phyloP scores from a whole-genome alignment of 805 yeast genomes.

The Candida ponderosae region DNA sequence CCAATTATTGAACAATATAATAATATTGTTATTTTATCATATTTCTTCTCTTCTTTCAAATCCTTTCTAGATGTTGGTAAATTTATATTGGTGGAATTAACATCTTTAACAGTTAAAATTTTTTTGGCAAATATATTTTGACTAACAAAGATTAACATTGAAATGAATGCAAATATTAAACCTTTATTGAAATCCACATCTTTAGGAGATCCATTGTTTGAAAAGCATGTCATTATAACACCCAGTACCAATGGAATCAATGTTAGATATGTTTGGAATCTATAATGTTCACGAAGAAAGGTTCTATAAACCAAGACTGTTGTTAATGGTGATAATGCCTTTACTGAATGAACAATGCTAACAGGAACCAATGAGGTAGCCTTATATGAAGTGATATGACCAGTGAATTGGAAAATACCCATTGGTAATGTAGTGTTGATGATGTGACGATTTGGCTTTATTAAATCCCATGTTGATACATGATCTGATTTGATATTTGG shows the following conservation, averaged over 20 bases:
- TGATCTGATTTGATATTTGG: slow-evolving; percentile 23
- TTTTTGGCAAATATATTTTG: slow-evolving; percentile 79
- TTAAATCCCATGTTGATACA: slow-evolving; percentile 29
- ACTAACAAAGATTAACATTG: slow-evolving; percentile 57
- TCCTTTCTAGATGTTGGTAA: slow-evolving; percentile 17
- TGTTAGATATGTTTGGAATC: slow-evolving; percentile 63
- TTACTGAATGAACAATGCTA: slow-evolving; percentile 90
- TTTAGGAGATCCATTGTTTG: slow-evolving; percentile 21
- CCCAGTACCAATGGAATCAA: slow-evolving; percentile 75
- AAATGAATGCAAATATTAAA: slow-evolving; percentile 28
- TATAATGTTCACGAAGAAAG: slow-evolving; percentile 51
- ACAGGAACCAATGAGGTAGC: slow-evolving; percentile 92
- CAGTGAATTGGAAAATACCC: slow-evolving; percentile 90
- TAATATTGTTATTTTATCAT: slow-evolving; percentile 65
- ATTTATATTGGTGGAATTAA: slow-evolving; percentile 14
- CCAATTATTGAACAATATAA: slow-evolving; percentile 69
- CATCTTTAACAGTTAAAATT: slow-evolving; percentile 44
- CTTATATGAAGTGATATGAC: slow-evolving; percentile 85
- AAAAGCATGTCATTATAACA: slow-evolving; percentile 72
- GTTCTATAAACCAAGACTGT: slow-evolving; percentile 76
- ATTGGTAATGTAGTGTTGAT: slow-evolving; percentile 75
- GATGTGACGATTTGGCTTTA: slow-evolving; percentile 46
- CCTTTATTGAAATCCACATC: slow-evolving; percentile 21
- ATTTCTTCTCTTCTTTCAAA: slow-evolving; percentile 25
- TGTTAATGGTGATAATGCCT: slow-evolving; percentile 83